Base-by-base conservation (phyloP, 345 rosid genomes). In the Eucalyptus sp. region DNA sequence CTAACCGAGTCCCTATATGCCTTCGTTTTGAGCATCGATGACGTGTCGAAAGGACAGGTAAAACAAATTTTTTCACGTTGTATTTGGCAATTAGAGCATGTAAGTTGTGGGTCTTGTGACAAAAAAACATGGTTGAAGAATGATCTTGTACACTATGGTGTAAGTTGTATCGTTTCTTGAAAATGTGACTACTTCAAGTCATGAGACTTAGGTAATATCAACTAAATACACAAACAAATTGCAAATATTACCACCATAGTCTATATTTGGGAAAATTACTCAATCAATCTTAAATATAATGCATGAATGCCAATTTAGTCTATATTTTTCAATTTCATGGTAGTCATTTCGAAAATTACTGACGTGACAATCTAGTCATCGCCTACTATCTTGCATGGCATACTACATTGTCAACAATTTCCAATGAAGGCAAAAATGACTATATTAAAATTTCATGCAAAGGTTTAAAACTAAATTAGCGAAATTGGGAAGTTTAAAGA, bases 281-380 rank as follows among this genome's bases (percentile, higher is more conserved):
- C 62, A 56, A 56, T 56, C 1, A 10, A 6, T 56, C 62, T 24
- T 24, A 56, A 56, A 22, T 3, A 22, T 56, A 24, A 22, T 24
- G 62, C 13, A 24, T 1, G 3, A 1, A 56, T 56, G 3, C 29
- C 18, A 64, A 64, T 64, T n/a, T 1, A 7, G 10, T 64, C 20
- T 52, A 10, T 27, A 62, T 4, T 27, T 27, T 62, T 3, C 8
- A 62, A 62, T 62, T 62, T 27, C 17, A 6, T 1, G 0, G 3
- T 62, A 27, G 17, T 62, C 68, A 12, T 62, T 29, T 5, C 1
- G 8, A 14, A 29, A 58, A 58, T 1, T 8, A 27, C 1, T 5
- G 1, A 58, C 7, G 3, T 0, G 14, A 52, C 22, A 27, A 20
- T 58, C 0, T 14, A 10, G 0, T 62, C 68, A 62, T 62, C 1